These are phyloP conservation scores for Psophocarpus tetragonolobus DNA, from an alignment of 306 rosid genomes.

Conservation along the genomic window DNA sequence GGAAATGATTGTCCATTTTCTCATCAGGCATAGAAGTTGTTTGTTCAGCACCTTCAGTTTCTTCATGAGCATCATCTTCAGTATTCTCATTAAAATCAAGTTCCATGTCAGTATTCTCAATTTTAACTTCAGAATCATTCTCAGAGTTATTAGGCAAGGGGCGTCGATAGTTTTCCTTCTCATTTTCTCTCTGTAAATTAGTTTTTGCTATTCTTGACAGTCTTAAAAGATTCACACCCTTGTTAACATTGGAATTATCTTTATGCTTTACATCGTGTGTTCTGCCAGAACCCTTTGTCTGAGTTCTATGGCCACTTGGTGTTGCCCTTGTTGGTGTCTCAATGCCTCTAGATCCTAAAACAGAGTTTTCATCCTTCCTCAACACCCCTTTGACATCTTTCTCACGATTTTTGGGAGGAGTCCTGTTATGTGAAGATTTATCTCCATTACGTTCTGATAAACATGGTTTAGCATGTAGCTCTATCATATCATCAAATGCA, in stretches of 20 bases:
- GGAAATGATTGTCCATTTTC: slow-evolving; percentile 48
- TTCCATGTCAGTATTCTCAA: slow-evolving; percentile 97
- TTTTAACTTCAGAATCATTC: slow-evolving; percentile 90
- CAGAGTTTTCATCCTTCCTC: slow-evolving; percentile 78
- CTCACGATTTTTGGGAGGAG: slow-evolving; percentile 84
- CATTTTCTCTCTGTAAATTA: slow-evolving; percentile 91
- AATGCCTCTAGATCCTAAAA: slow-evolving; percentile 52
- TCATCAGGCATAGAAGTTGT: slow-evolving; percentile 52
- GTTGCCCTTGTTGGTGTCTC: slow-evolving; percentile 79
- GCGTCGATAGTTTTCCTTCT: slow-evolving; percentile 95
- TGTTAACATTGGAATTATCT: slow-evolving; percentile 55
- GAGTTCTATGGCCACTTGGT: slow-evolving; percentile 67
- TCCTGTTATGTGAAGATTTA: slow-evolving; percentile 62
- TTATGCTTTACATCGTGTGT: slow-evolving; percentile 66
- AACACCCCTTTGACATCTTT: slow-evolving; percentile 63
- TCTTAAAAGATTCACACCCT: slow-evolving; percentile 83
- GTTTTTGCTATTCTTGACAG: slow-evolving; percentile 88
- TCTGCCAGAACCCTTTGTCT: slow-evolving; percentile 70
- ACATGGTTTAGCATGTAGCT: slow-evolving; percentile 64
- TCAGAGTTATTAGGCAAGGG: slow-evolving; percentile 63
- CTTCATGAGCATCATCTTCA: slow-evolving; percentile 84
- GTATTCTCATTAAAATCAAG: slow-evolving; percentile 89
- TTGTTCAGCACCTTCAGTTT: slow-evolving; percentile 65
- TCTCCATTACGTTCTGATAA: slow-evolving; percentile 83
- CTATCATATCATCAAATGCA: slow-evolving; percentile 85